Conservation (phyloP, 257 asterid species). For the Osmanthus fragrans region DNA sequence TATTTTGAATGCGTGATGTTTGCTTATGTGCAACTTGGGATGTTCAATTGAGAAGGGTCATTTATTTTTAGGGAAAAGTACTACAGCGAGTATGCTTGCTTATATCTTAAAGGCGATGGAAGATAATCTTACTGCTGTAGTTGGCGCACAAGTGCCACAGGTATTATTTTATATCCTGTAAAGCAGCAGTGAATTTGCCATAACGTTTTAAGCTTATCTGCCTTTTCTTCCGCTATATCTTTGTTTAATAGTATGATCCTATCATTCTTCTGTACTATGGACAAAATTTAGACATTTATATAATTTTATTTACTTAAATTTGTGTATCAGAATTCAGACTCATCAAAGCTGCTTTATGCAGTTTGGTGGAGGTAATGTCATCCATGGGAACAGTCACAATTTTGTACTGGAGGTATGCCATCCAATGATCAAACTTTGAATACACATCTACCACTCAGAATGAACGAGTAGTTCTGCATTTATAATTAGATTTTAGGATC, state of each 20-base stretch:
- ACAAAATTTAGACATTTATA: not conserved
- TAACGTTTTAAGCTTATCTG: not conserved
- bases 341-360: conserved; percentile 21
- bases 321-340: not conserved
- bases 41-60: not conserved
- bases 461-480: not conserved
- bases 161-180: conserved; percentile 21
- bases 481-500: not conserved
- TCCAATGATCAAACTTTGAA: not conserved
- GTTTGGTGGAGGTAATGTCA: conserved; percentile 39
- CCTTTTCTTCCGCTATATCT: not conserved
- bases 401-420: conserved; percentile 43
- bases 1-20: not conserved
- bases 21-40: not conserved
- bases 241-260: not conserved
- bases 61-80: conserved; percentile 38
- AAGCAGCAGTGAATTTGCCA: not conserved
- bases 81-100: conserved; percentile 44
- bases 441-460: not conserved
- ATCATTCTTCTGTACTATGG: not conserved
- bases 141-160: conserved; percentile 49
- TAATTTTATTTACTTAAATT: too few species aligned
- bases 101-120: conserved; percentile 38
- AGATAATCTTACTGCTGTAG: conserved; percentile 42
- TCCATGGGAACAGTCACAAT: conserved; percentile 33